phyloP scores from a whole-genome alignment of 768 basidiomycete species.

The Lactifluus subvellereus region DNA sequence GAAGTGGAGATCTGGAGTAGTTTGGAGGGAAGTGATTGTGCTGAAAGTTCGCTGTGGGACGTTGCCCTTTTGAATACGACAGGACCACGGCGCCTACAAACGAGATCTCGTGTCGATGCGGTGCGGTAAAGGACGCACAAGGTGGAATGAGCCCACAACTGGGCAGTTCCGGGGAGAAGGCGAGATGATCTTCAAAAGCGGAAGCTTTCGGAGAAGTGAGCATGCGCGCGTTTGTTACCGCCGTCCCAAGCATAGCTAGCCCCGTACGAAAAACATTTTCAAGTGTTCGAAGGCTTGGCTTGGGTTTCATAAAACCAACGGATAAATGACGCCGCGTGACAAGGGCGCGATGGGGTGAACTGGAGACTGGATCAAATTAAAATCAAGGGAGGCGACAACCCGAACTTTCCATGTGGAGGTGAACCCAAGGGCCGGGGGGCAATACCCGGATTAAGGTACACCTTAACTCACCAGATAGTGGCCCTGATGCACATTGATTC shows the following conservation, averaged over 20 bases:
- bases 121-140: neutral
- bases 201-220: constrained; percentile 10
- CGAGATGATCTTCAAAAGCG: constrained; percentile 5
- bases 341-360: neutral
- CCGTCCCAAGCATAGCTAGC: neutral
- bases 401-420: constrained; percentile 1
- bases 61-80: constrained; percentile 11
- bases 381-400: constrained; percentile 2
- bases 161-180: constrained; percentile 10
- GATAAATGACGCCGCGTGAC: constrained; percentile 16
- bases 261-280: neutral
- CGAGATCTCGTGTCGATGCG: constrained; percentile 11
- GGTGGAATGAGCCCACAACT: neutral
- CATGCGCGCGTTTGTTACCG: neutral
- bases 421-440: neutral
- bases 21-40: constrained; percentile 7
- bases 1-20: neutral
- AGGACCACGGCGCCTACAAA: constrained; percentile 10
- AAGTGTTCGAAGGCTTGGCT: neutral
- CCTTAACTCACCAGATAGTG: constrained; percentile 7
- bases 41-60: neutral
- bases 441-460: neutral
- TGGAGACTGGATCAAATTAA: constrained; percentile 1
- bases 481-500: neutral
- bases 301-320: constrained; percentile 11